Conservation (phyloP, 2,329 filamentous ascomycete species). For the Fusarium continuum region DNA sequence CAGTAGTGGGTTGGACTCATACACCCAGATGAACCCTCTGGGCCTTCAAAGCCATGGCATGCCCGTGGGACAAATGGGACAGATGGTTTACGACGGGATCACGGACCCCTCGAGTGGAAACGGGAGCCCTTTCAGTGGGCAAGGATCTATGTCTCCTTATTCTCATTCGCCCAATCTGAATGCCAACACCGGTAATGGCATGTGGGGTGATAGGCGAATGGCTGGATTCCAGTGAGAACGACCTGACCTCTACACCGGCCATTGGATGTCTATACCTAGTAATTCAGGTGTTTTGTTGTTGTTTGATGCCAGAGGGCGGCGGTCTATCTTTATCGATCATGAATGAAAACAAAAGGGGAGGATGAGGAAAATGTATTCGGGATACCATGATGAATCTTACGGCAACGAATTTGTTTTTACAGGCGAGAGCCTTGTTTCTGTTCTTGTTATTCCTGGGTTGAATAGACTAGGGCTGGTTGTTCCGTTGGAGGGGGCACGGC, state of each 20-base stretch:
- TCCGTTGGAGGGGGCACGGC: not conserved
- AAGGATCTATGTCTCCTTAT: conserved; percentile 50
- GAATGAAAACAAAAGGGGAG: conserved; percentile 6
- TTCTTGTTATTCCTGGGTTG: conserved; percentile 7
- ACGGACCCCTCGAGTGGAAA: conserved; percentile 47
- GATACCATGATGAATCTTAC: conserved; percentile 36
- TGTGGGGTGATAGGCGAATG: conserved; percentile 33
- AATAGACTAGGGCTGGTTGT: conserved; percentile 21
- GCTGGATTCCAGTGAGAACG: conserved; percentile 21
- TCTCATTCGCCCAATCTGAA: conserved; percentile 48
- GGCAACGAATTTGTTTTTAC: conserved; percentile 19
- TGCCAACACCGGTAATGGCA: conserved; percentile 31
- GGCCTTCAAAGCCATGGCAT: conserved; percentile 45
- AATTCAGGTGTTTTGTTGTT: not conserved
- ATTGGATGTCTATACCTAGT: not conserved
- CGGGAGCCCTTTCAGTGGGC: conserved; percentile 50
- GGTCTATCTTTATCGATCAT: not conserved
- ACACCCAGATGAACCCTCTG: conserved; percentile 46
- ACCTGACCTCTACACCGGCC: not conserved
- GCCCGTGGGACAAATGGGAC: conserved; percentile 45
- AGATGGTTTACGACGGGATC: conserved; percentile 46
- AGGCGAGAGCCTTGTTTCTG: conserved; percentile 22
- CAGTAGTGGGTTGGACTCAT: conserved; percentile 45
- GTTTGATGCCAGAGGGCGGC: not conserved
- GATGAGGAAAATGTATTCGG: conserved; percentile 19